Percentiles rank a stretch among this genome's conserved stretches.
phyloP scores from a whole-genome alignment of 257 asterid species.

The Solanum habrochaites region DNA sequence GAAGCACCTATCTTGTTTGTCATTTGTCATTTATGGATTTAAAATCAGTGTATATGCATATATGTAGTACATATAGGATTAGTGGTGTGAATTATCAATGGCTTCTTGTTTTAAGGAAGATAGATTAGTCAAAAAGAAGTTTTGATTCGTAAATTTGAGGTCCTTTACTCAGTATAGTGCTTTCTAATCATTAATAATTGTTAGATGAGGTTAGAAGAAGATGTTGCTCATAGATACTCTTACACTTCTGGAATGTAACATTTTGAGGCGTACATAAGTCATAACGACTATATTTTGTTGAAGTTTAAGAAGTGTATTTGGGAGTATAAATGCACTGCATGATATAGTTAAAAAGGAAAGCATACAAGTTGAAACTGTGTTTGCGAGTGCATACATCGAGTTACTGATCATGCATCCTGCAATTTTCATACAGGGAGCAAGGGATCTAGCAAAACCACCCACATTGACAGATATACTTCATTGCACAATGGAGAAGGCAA shows the following conservation, averaged over 20 bases:
- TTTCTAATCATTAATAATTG: neutral
- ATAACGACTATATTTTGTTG: neutral
- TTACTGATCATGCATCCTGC: neutral
- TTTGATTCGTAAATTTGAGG: neutral
- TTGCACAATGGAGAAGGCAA: slow-evolving; percentile 39
- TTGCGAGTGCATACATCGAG: neutral
- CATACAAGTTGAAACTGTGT: neutral
- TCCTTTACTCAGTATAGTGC: neutral
- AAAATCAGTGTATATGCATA: neutral
- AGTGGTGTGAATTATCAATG: neutral
- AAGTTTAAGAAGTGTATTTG: neutral
- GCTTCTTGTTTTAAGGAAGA: neutral
- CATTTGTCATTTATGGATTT: neutral
- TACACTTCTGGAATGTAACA: neutral
- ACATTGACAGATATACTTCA: slow-evolving; percentile 54
- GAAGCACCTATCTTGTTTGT: neutral
- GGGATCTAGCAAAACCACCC: slow-evolving; percentile 60
- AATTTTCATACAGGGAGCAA: slow-evolving; percentile 49
- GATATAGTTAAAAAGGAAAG: neutral
- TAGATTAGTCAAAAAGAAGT: neutral
- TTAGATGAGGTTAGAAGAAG: no score
- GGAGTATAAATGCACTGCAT: neutral
- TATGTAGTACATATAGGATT: neutral
- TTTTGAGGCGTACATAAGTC: neutral
- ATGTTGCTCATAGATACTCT: neutral